Evolutionary conservation across 495 filamentous ascomycete species (phyloP).

Genomic region (Endocarpon pusillum): DNA sequence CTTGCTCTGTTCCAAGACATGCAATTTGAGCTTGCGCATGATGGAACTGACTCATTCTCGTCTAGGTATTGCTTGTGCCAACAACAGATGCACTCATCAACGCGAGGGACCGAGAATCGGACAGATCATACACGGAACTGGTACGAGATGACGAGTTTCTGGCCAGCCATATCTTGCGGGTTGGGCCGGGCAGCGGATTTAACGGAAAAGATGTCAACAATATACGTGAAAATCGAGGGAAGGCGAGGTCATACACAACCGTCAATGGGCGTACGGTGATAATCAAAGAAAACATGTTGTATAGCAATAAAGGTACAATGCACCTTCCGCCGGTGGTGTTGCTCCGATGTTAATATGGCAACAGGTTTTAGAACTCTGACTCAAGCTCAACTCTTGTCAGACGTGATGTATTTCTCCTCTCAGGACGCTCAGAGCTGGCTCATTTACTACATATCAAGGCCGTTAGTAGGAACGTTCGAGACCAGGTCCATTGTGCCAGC

Average conservation of each 20-base stretch:
- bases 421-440: constrained; percentile 81
- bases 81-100: constrained; percentile 79
- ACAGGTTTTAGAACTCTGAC: constrained; percentile 81
- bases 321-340: neutral
- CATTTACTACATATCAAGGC: constrained; percentile 88
- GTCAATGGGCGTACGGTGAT: constrained; percentile 86
- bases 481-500: constrained; percentile 49
- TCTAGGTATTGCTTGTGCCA: constrained; percentile 75
- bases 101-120: constrained; percentile 77
- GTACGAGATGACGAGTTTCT: constrained; percentile 85
- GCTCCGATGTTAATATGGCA: constrained; percentile 2
- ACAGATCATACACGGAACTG: constrained; percentile 59
- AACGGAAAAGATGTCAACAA: constrained; percentile 52
- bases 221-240: constrained; percentile 78
- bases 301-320: constrained; percentile 78
- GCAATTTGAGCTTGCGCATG: neutral
- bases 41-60: constrained; percentile 3
- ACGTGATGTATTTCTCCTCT: constrained; percentile 77
- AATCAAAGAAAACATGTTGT: constrained; percentile 83
- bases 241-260: constrained; percentile 83
- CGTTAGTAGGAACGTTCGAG: constrained; percentile 73
- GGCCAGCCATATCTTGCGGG: constrained; percentile 87
- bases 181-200: constrained; percentile 40
- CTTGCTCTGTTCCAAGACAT: neutral
- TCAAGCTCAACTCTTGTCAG: constrained; percentile 76